These are phyloP conservation scores for Aotearoamyces nothofagi DNA, from an alignment of 2,329 filamentous ascomycete genomes.

Conservation along the genomic window DNA sequence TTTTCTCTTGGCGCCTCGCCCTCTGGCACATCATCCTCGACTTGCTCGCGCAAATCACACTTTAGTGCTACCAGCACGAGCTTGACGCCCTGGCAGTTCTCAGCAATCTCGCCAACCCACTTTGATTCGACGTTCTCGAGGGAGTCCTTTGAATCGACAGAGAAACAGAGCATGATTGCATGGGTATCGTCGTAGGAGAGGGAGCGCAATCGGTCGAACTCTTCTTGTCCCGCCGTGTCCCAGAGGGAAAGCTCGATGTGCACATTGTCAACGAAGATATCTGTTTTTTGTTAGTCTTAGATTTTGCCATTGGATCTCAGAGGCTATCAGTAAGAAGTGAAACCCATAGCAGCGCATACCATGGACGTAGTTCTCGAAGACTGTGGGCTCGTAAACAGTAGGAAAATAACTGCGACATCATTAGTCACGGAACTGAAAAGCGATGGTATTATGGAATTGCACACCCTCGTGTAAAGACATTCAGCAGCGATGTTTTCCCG, in stretches of 20 bases:
- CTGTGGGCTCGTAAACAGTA: slow-evolving; percentile 94
- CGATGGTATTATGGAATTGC: slow-evolving; percentile 22
- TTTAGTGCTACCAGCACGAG: slow-evolving; percentile 92
- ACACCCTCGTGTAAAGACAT: slow-evolving; percentile 96
- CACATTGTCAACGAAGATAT: slow-evolving; percentile 95
- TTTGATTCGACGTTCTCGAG: slow-evolving; percentile 98
- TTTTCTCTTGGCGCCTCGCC: slow-evolving; percentile 36
- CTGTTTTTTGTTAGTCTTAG: too few relatives aligned
- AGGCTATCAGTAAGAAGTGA: slow-evolving; percentile 1
- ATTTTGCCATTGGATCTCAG: too few relatives aligned
- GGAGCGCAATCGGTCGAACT: slow-evolving; percentile 91
- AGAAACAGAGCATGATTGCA: slow-evolving; percentile 97
- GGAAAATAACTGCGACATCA: slow-evolving; percentile 66
- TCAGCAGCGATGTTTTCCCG: slow-evolving; percentile 91
- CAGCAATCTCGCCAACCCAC: slow-evolving; percentile 95
- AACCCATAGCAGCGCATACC: slow-evolving; percentile 42
- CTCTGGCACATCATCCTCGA: slow-evolving; percentile 44
- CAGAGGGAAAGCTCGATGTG: slow-evolving; percentile 96
- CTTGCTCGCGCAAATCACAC: slow-evolving; percentile 78
- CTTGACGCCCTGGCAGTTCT: slow-evolving; percentile 93
- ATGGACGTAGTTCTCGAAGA: slow-evolving; percentile 98
- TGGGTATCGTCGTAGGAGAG: slow-evolving; percentile 96
- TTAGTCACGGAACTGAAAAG: slow-evolving; percentile 2
- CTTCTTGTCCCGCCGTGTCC: slow-evolving; percentile 97
- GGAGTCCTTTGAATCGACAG: slow-evolving; percentile 88